A percentile compares a stretch with the other conserved stretches of the same genome.
Conservation (phyloP, 2,329 filamentous ascomycete genomes). For the Diaporthe vaccinii region DNA sequence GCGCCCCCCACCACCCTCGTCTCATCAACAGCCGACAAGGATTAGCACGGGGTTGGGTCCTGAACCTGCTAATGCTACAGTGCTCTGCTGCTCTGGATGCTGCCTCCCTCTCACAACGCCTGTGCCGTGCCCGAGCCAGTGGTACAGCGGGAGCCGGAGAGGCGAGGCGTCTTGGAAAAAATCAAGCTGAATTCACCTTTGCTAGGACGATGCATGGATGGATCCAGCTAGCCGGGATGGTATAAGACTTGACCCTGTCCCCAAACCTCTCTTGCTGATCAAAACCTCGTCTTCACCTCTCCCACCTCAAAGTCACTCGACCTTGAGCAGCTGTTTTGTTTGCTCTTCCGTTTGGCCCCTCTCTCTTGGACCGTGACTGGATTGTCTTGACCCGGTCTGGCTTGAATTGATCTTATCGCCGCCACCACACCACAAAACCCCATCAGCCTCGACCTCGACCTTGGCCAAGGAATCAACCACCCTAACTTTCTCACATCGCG, state of each 20-base stretch:
- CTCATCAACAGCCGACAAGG: slow-evolving; percentile 8
- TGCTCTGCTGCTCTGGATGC: not conserved
- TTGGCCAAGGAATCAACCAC: not conserved
- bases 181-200: slow-evolving; percentile 2
- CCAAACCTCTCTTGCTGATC: not conserved
- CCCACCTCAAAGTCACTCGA: not conserved
- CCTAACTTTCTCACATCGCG: not conserved
- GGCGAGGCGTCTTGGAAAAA: not conserved
- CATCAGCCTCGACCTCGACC: not conserved
- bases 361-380: not conserved
- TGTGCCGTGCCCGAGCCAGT: slow-evolving; percentile 9
- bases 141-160: slow-evolving; percentile 5
- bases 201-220: not conserved
- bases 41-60: not conserved
- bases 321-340: not conserved
- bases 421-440: not conserved
- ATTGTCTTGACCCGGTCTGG: not conserved
- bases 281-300: not conserved
- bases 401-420: not conserved
- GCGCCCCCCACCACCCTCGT: not conserved
- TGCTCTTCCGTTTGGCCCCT: not conserved
- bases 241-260: slow-evolving; percentile 20
- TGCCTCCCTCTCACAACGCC: not conserved
- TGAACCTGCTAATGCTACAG: not conserved
- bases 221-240: slow-evolving; percentile 27